Conservation (phyloP, 805 yeast species). For the Saccharomycopsis fibuligera region DNA sequence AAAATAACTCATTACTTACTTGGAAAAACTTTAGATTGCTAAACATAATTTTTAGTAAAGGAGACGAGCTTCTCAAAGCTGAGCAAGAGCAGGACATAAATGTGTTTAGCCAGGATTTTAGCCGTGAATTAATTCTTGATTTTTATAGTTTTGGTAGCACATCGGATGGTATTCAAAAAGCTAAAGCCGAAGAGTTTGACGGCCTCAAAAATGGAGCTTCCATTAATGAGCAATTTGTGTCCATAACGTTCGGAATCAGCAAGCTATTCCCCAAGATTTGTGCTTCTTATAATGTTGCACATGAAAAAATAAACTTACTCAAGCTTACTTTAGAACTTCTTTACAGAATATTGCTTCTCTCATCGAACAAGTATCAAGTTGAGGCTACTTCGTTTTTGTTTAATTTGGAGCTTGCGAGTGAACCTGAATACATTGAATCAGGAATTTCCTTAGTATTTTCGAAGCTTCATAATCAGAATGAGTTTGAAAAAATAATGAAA, state of each 20-base stretch:
- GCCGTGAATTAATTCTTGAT: neutral
- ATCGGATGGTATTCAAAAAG: too few relatives aligned
- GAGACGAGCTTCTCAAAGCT: neutral
- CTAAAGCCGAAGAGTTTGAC: too few relatives aligned
- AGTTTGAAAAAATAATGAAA: conserved; percentile 34
- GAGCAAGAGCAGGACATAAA: neutral
- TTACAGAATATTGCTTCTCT: conserved; percentile 49
- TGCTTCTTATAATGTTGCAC: conserved; percentile 25
- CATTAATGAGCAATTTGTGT: conserved; percentile 20
- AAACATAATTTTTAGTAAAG: neutral
- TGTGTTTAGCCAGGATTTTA: neutral
- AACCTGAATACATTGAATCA: conserved; percentile 60
- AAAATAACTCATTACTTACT: neutral
- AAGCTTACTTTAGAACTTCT: conserved; percentile 38
- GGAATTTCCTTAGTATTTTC: conserved; percentile 55
- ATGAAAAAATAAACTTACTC: conserved; percentile 34
- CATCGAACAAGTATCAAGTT: conserved; percentile 54
- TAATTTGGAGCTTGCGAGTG: conserved; percentile 48
- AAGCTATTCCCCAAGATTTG: conserved; percentile 35
- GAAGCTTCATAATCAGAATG: conserved; percentile 28
- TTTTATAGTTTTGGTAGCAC: conserved; percentile 1
- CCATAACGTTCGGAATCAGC: conserved; percentile 39
- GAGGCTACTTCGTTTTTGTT: conserved; percentile 65
- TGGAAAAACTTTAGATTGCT: conserved; percentile 2
- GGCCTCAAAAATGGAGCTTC: neutral